These are phyloP conservation scores for Myriosclerotinia scirpicola DNA, from an alignment of 2,329 filamentous ascomycete genomes.

Conservation along the genomic window DNA sequence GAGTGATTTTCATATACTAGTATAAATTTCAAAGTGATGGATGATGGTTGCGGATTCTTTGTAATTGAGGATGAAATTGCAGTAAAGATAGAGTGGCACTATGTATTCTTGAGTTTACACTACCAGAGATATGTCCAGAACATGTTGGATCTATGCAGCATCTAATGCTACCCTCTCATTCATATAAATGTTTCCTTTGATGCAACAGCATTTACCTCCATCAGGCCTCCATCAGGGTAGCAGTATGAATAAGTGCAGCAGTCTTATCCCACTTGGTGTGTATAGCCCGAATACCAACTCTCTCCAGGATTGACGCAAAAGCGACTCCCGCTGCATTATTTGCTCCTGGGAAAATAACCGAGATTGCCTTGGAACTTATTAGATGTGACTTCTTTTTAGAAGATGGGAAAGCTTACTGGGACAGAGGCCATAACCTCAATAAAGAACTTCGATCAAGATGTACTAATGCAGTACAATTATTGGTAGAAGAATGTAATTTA, in stretches of 20 bases:
- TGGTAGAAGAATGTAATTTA: not conserved
- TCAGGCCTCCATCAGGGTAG: conserved; percentile 1
- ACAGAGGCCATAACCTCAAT: not conserved
- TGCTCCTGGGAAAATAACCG: not conserved
- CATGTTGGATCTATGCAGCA: not conserved
- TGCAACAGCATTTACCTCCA: conserved; percentile 10
- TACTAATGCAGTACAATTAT: not conserved
- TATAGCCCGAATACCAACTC: conserved; percentile 1
- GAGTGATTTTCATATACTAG: not conserved
- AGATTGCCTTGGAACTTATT: not conserved
- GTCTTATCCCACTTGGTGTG: conserved; percentile 6
- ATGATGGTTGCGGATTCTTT: not conserved
- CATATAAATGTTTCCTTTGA: not conserved
- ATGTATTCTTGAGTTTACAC: not conserved
- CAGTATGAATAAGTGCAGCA: not conserved
- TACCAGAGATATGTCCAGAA: not conserved
- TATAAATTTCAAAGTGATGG: not conserved
- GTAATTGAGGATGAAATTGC: not conserved
- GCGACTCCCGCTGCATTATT: not conserved
- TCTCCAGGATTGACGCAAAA: not conserved
- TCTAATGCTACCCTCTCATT: not conserved
- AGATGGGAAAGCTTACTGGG: not conserved
- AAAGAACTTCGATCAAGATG: not conserved
- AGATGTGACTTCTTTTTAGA: too few species aligned
- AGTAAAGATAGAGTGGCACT: not conserved